Base-by-base conservation (phyloP, 2,329 filamentous ascomycete genomes). In the Onygenales sp. region DNA sequence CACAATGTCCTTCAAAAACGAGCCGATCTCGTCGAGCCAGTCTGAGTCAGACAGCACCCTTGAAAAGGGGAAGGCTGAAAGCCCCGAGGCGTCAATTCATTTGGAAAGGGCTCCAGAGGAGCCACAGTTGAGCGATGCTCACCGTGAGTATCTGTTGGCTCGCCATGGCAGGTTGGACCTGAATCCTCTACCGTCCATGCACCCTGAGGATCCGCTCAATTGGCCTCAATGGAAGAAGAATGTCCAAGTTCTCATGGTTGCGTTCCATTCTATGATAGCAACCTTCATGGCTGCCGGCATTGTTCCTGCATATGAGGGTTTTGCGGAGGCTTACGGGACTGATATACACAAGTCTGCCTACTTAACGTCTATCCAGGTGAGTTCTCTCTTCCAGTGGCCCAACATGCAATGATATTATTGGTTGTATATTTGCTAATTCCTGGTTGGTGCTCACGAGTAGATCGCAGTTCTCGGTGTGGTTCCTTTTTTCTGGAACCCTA, bases 211-310 rank as follows among this genome's bases (percentile, higher is more conserved):
- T 60, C 79, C 78, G 0, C 79, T 78, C 61, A 81, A 82, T 56
- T 81, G 77, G 77, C 71, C 77, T 2, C 61, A 59, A 31, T 77
- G 75, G 72, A 78, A 77, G 76, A 82, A 81, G 74, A 63, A 70
- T 0, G 54, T 68, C 52, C 80, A 82, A 54, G 66, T 83, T 0
- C 53, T 73, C 9, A 71, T 82, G 8, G 78, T 83, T 13, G 76
- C 78, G 0, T 79, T 80, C 60, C 78, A 82, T 53, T 76, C 78
- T 32, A 76, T 76, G 64, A 82, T 82, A 75, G 72, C 73, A 44
- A 78, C 77, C 1, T 81, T 82, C 57, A 78, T 72, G 1, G 77
- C 79, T 0, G 72, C 78, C 0, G 66, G 72, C 4, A 80, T 82
- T 57, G 77, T 79, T 55, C 75, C 76, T 2, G 79, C 78, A 3